Evolutionary conservation across 495 filamentous ascomycete genomes (phyloP), one percentile per base, ranked within the genome.

Genomic region (Extremus antarcticus): DNA sequence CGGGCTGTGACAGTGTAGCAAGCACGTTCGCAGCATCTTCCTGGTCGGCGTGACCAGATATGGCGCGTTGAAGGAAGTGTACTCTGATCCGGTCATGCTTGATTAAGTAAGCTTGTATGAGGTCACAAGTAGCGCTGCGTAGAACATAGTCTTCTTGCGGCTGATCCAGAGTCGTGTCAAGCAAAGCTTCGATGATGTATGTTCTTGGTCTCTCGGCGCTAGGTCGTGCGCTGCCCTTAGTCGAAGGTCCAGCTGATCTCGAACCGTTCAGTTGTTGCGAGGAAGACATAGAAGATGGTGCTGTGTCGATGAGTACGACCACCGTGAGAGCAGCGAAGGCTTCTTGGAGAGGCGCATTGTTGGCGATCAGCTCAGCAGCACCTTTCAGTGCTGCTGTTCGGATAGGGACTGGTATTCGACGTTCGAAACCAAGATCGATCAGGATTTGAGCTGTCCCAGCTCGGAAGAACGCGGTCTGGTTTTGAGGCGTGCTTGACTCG

Each of bases 181-280:
- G 75, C n/a, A 97, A 73, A 10, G 86, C 92, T 68, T 96, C 90
- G 58, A 98, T 95, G 20, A 97, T 87, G 72, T 90, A 94, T 2
- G 43, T 46, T 16, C 51, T 25, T 32, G 50, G 32, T 21, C 32
- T 22, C 25, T 58, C 55, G 2, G 22, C 55, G 25, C 55, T 62
- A 3, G 51, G 41, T 19, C 51, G 11, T 25, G 51, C 51, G 46
- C 54, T 54, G 2, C 51, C 51, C 19, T 29, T 19, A 1, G 39
- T 40, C 9, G 55, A 57, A 4, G 54, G 23, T 1, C 39, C 35
- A 3, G 39, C 40, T 1, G 55, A 58, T 11, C 47, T 20, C 11
- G 50, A 20, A 8, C 55, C 55, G 47, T 62, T 62, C 32, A 35
- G 9, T 40, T 53, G 54, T 7, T 19, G 29, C 11, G 20, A 16